Base-by-base conservation (phyloP, 2,329 filamentous ascomycete genomes). In the Fusarium piperis region DNA sequence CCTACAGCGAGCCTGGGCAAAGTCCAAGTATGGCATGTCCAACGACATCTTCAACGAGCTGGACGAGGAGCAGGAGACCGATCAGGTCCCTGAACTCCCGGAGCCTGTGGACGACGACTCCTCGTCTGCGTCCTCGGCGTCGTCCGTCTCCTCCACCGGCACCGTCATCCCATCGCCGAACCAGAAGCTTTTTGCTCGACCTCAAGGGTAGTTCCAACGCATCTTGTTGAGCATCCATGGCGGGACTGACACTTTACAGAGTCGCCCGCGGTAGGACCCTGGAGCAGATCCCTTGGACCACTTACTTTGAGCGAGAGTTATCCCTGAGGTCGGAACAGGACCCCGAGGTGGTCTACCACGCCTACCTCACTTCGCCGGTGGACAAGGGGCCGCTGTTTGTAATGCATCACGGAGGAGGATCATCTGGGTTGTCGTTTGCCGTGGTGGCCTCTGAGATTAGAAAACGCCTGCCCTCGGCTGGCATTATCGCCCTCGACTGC, bases 321-420 rank as follows among this genome's bases (percentile, higher is more conserved):
- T 94, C 90, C 76, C 86, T 98, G 57, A 85, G 88, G 64, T 83
- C 85, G 58, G 79, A 83, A 53, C 76, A 81, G 36, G 79, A 80
- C 12, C 77, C 79, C 13, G 73, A 83, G 23, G 88, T 94, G 44
- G 89, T 86, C 58, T 92, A 95, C 78, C 96, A 99, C 84, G 93
- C 90, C 64, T 98, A 98, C 80, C 86, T 98, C 46, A 97, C 91
- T 20, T 94, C 94, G 1, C 95, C 95, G 10, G 87, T 87, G 44
- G 90, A 87, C 38, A 87, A 88, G 68, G 93, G 92, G 0, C 94
- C 95, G 0, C 85, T 99, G 6, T 95, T 99, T 81, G 92, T 98
- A 66, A 94, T 93, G 82, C 96, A 99, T 79, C 96, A 99, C 82
- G 96, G 96, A 39, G 96, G 94, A 41, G 96, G 96, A 16, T 97